Conservation (phyloP, 2,329 filamentous ascomycete genomes). For the Neophaeococcomyces mojaviensis region DNA sequence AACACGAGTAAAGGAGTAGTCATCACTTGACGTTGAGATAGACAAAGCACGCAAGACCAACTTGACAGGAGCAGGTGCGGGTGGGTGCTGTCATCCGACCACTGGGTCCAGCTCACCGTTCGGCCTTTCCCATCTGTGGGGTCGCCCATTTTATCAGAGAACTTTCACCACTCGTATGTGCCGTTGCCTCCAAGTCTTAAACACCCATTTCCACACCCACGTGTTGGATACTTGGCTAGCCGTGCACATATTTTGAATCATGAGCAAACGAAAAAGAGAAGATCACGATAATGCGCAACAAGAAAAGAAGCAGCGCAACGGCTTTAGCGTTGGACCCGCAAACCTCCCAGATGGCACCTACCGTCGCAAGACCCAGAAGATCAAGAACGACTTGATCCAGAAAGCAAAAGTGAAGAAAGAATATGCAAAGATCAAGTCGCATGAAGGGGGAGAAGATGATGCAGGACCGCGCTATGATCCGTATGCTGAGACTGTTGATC, state of each 20-base stretch:
- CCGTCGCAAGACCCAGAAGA: slow-evolving; percentile 78
- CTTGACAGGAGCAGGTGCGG: neutral
- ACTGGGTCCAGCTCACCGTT: neutral
- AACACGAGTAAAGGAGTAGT: slow-evolving; percentile 1
- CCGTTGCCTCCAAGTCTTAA: neutral
- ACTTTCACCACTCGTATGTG: neutral
- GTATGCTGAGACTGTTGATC: slow-evolving; percentile 16
- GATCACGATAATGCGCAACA: slow-evolving; percentile 20
- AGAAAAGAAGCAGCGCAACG: slow-evolving; percentile 48
- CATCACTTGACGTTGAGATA: slow-evolving; percentile 9
- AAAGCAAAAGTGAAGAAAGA: slow-evolving; percentile 90
- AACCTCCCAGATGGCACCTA: slow-evolving; percentile 87
- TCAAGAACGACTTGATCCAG: slow-evolving; percentile 80
- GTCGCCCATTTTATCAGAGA: neutral
- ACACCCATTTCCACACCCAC: neutral
- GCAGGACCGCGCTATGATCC: slow-evolving; percentile 20
- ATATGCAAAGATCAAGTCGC: slow-evolving; percentile 77
- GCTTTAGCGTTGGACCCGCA: slow-evolving; percentile 78
- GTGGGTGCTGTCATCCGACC: slow-evolving; percentile 9
- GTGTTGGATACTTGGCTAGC: neutral
- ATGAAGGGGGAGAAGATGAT: slow-evolving; percentile 38
- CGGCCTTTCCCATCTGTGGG: neutral
- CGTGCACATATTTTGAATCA: slow-evolving; percentile 27
- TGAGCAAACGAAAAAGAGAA: slow-evolving; percentile 55
- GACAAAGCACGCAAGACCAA: slow-evolving; percentile 4